These are phyloP conservation scores for Flagelloscypha sp. DNA, from an alignment of 768 basidiomycete genomes.

Conservation along the genomic window DNA sequence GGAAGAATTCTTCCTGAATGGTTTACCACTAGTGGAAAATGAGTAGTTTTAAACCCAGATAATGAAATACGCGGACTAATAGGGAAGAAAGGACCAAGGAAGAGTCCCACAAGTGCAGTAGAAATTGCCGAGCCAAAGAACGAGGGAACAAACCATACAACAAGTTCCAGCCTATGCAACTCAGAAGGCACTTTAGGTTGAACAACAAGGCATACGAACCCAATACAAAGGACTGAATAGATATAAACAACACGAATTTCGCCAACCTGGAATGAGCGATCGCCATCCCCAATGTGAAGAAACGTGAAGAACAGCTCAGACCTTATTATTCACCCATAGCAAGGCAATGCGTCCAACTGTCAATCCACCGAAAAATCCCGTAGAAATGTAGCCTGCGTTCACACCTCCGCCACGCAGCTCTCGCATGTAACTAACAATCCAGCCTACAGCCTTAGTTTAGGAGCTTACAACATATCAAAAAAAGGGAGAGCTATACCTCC, in stretches of 20 bases:
- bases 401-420: conserved; percentile 27
- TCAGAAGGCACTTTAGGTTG: not conserved
- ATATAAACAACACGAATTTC: conserved; percentile 46
- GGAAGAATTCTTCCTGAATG: conserved; percentile 62
- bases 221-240: conserved; percentile 43
- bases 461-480: not conserved
- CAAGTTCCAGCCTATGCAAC: conserved; percentile 43
- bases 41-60: no score
- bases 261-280: conserved; percentile 30
- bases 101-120: conserved; percentile 53
- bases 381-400: conserved; percentile 32
- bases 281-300: not conserved
- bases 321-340: conserved; percentile 2
- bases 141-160: conserved; percentile 64
- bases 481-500: conserved; percentile 20
- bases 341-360: conserved; percentile 9
- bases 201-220: conserved; percentile 22
- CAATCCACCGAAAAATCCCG: conserved; percentile 24
- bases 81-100: conserved; percentile 73
- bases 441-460: conserved; percentile 17
- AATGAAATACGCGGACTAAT: conserved; percentile 26
- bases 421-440: conserved; percentile 34
- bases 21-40: conserved; percentile 60
- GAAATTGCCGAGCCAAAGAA: conserved; percentile 58
- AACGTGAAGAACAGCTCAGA: not conserved